Conservation (phyloP, 805 yeast species). For the Yamadazyma scolyti region DNA sequence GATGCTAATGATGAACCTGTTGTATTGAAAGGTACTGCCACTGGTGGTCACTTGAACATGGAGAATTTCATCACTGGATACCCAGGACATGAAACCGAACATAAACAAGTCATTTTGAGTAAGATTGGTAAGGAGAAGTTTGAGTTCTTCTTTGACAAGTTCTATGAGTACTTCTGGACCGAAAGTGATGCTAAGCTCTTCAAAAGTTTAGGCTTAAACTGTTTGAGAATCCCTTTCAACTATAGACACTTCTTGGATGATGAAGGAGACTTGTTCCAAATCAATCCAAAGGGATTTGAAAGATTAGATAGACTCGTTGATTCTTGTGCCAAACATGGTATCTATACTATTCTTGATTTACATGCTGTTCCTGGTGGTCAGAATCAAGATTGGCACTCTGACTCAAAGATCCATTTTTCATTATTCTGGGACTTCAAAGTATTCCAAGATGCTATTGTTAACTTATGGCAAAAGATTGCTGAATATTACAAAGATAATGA, state of each 20-base stretch:
- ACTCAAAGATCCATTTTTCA: slow-evolving; percentile 44
- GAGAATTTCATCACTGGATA: slow-evolving; percentile 55
- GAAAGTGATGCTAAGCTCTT: slow-evolving; percentile 47
- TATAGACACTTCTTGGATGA: slow-evolving; percentile 47
- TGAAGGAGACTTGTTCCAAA: slow-evolving; percentile 39
- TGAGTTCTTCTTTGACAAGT: slow-evolving; percentile 47
- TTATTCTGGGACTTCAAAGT: slow-evolving; percentile 48
- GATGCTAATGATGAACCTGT: slow-evolving; percentile 35
- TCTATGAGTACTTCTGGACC: slow-evolving; percentile 53
- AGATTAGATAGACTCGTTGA: slow-evolving; percentile 41
- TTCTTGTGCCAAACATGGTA: slow-evolving; percentile 42
- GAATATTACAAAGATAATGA: slow-evolving; percentile 42
- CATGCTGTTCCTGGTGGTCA: slow-evolving; percentile 54
- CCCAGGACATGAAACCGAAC: slow-evolving; percentile 53
- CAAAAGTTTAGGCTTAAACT: slow-evolving; percentile 38
- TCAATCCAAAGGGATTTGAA: slow-evolving; percentile 45
- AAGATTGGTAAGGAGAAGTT: slow-evolving; percentile 46
- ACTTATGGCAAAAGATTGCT: slow-evolving; percentile 46
- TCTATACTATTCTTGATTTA: slow-evolving; percentile 46
- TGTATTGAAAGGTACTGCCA: slow-evolving; percentile 46
- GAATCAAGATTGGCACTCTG: slow-evolving; percentile 54
- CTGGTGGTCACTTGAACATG: slow-evolving; percentile 52
- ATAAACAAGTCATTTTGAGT: slow-evolving; percentile 35
- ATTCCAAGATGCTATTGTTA: slow-evolving; percentile 44
- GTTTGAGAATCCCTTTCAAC: slow-evolving; percentile 50